A percentile compares a stretch with the other conserved stretches of the same genome.
phyloP scores from a whole-genome alignment of 2,329 filamentous ascomycete species.

The Claviceps africana region DNA sequence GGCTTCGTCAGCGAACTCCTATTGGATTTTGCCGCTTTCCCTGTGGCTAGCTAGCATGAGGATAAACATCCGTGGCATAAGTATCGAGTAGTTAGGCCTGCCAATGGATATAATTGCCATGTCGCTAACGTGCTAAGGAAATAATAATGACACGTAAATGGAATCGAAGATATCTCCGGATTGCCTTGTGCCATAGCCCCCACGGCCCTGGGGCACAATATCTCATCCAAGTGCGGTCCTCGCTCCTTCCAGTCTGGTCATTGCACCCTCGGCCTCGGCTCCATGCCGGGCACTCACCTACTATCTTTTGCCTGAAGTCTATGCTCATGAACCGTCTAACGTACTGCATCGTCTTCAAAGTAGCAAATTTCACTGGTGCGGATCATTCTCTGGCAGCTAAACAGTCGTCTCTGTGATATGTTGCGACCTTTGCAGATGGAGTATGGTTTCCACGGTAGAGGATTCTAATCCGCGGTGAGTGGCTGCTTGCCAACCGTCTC shows the following conservation, averaged over 20 bases:
- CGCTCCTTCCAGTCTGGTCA: neutral
- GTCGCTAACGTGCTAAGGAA: neutral
- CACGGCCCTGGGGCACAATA: neutral
- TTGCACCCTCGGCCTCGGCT: too few relatives aligned
- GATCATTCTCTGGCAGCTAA: neutral
- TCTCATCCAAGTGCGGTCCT: neutral
- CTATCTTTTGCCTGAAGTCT: neutral
- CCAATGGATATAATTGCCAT: too few relatives aligned
- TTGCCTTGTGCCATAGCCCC: neutral
- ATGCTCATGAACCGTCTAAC: neutral
- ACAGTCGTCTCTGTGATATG: neutral
- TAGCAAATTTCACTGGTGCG: neutral
- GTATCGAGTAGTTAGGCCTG: neutral
- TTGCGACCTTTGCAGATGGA: neutral
- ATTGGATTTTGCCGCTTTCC: neutral
- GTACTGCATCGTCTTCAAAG: neutral
- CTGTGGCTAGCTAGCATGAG: neutral
- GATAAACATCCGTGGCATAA: neutral
- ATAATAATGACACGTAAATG: neutral
- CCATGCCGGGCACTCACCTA: neutral
- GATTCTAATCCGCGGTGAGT: neutral
- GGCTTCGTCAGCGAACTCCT: neutral
- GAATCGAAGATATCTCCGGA: neutral
- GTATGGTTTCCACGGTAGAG: neutral
- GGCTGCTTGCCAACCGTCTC: constrained; percentile 16